Evolutionary conservation across 225 moss, liverwort and hornwort species (phyloP), one percentile per base, ranked within the genome.

Genomic region (Thuidium tamariscinum): DNA sequence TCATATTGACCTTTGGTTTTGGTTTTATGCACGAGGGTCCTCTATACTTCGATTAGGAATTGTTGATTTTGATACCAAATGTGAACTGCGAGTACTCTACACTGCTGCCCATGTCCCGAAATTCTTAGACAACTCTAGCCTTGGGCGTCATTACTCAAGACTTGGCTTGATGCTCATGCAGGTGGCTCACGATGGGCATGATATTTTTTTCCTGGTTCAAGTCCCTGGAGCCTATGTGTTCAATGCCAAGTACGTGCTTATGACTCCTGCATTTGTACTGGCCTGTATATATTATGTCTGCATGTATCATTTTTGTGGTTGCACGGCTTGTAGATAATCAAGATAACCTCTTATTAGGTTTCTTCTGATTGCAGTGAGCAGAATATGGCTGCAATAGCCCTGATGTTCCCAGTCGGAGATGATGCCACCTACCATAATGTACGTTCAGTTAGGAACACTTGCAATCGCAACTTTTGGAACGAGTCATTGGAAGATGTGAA

Each of bases 341-440:
- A 60, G 49, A 51, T 42, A n/a, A 63, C 57, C 9, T 60, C 41
- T 42, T 46, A 64, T 48, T 63, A 27, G 42, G 54, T 25, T 82
- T 81, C 54, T 77, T 41, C 83, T 81, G 84, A 48, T 83, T 87
- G 91, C 96, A 97, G 97, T 87, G 87, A 76, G 74, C 54, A 89
- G 78, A 90, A 90, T 79, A 95, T 96, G 92, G 95, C 99, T 70
- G 94, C 96, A 59, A 88, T 99, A 65, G 94, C 97, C 75, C 87
- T 99, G 51, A 94, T 99, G 97, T 99, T 99, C 61, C 93, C 96
- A 84, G 85, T 99, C 11, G 99, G 99, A 69, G 99, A 99, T 89
- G 97, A 99, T 90, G 99, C 96, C 73, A 95, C 97, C 42, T 99
- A 94, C 71, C 88, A 97, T 88, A 94, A 96, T 94, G 97, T 98